These are phyloP conservation scores for Balansia obtecta DNA, from an alignment of 2,329 filamentous ascomycete species.

Conservation along the genomic window DNA sequence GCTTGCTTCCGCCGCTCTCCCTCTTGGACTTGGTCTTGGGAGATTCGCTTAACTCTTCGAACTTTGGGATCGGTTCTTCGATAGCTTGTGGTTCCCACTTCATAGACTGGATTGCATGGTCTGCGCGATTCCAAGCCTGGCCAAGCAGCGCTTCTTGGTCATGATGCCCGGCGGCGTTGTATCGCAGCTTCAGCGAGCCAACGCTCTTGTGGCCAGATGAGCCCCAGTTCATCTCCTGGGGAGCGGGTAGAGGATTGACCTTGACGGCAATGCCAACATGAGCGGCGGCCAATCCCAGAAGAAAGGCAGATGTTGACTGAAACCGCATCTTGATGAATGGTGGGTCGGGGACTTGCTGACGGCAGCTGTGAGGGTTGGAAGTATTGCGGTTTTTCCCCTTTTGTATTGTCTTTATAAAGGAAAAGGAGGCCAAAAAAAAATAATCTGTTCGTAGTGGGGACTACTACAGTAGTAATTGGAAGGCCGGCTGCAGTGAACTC, in stretches of 20 bases:
- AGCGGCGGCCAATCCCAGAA: conserved; percentile 4
- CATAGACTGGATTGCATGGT: conserved; percentile 31
- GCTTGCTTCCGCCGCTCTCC: conserved; percentile 8
- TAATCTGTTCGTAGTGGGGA: too few species aligned
- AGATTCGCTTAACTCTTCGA: conserved; percentile 36
- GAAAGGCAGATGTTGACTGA: neutral
- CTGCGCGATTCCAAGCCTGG: conserved; percentile 37
- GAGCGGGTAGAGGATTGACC: conserved; percentile 16
- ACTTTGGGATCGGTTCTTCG: conserved; percentile 37
- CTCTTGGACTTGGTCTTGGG: conserved; percentile 18
- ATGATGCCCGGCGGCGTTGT: conserved; percentile 8
- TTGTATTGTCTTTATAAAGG: too few species aligned
- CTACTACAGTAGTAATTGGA: too few species aligned
- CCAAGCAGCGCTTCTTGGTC: conserved; percentile 18
- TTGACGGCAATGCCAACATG: conserved; percentile 10
- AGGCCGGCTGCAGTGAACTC: too few species aligned
- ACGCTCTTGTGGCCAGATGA: conserved; percentile 12
- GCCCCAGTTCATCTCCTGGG: conserved; percentile 15
- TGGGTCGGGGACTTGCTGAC: too few species aligned
- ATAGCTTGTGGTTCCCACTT: conserved; percentile 41
- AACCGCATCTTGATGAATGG: neutral
- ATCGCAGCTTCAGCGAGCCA: conserved; percentile 8
- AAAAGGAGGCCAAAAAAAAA: too few species aligned
- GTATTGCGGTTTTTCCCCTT: too few species aligned
- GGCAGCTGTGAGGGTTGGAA: too few species aligned